phyloP scores from a whole-genome alignment of 306 rosid species.

The Sophora flavescens region DNA sequence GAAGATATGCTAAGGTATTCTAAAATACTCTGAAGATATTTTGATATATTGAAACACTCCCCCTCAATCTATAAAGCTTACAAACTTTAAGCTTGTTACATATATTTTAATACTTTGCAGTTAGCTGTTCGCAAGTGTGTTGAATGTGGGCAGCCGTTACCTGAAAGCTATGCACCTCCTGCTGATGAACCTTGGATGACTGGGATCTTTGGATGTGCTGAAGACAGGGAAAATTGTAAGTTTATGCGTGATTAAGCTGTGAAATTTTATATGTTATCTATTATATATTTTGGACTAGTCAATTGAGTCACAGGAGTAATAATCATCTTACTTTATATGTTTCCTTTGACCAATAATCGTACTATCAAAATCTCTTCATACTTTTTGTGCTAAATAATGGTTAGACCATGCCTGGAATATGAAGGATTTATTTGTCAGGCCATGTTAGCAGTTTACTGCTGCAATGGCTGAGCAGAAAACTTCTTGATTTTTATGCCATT shows the following conservation, averaged over 20 bases:
- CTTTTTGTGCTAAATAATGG: constrained; percentile 28
- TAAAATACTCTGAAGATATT: too few species aligned
- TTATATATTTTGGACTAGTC: constrained; percentile 17
- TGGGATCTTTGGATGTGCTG: constrained; percentile 73
- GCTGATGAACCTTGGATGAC: constrained; percentile 80
- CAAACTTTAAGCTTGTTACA: too few species aligned
- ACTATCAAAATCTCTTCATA: constrained; percentile 6
- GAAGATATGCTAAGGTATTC: neutral
- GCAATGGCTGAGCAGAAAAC: constrained; percentile 32
- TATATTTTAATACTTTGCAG: constrained; percentile 45
- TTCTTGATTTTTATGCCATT: constrained; percentile 2
- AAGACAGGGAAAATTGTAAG: constrained; percentile 72
- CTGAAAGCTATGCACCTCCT: constrained; percentile 80
- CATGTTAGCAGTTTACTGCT: constrained; percentile 14
- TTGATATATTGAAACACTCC: too few species aligned
- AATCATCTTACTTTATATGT: neutral
- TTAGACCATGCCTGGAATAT: constrained; percentile 8
- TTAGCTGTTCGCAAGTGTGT: constrained; percentile 60
- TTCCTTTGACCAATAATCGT: constrained; percentile 34
- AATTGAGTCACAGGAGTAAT: neutral
- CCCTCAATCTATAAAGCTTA: too few species aligned
- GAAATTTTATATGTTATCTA: constrained; percentile 20
- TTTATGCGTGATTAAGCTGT: constrained; percentile 16
- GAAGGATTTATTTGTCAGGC: constrained; percentile 10
- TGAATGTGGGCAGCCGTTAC: constrained; percentile 75